phyloP scores from a whole-genome alignment of 2,329 filamentous ascomycete species.

The Colletotrichum horii region DNA sequence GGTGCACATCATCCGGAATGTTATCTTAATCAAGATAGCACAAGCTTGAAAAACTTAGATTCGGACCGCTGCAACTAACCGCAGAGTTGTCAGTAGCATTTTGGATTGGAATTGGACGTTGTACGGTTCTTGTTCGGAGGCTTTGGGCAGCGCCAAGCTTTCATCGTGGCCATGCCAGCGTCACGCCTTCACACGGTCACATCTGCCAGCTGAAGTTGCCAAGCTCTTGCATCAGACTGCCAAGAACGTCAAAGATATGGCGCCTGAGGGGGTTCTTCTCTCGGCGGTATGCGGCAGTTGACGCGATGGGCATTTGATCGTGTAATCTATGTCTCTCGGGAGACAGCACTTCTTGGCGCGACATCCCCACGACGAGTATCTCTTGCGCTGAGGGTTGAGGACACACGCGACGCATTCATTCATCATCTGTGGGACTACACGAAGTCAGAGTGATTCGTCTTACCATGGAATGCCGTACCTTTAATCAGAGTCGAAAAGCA shows the following conservation, averaged over 20 bases:
- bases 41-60: neutral
- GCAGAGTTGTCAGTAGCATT: neutral
- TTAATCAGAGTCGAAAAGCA: too few relatives aligned
- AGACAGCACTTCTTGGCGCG: neutral
- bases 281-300: neutral
- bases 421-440: fast-evolving
- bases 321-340: neutral
- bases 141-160: neutral
- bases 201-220: neutral
- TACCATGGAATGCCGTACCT: too few relatives aligned
- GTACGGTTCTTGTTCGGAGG: neutral
- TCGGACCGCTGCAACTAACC: neutral
- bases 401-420: neutral
- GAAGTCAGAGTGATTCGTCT: neutral
- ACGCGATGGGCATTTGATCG: neutral
- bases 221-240: neutral
- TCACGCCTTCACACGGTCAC: neutral
- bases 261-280: neutral
- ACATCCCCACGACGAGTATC: neutral
- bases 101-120: neutral
- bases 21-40: neutral
- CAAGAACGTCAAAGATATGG: neutral
- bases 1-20: neutral
- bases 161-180: neutral
- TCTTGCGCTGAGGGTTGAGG: neutral